Evolutionary conservation across 2,329 filamentous ascomycete genomes (phyloP), one percentile per base, ranked within the genome.

Genomic region (Phaeosphaeria sp.): DNA sequence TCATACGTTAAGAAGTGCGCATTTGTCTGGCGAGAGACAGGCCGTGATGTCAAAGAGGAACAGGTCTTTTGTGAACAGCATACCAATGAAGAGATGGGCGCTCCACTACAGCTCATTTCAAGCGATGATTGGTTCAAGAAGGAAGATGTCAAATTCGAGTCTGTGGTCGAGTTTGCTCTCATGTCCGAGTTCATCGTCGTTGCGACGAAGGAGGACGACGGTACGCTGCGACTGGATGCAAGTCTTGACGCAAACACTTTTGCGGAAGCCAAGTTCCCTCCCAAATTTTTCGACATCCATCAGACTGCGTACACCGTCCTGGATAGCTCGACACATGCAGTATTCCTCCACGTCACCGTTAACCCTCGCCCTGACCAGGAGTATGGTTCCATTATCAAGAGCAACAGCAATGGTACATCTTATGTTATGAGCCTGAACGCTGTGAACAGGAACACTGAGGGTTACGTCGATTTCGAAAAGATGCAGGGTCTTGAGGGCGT

Each of bases 141-240:
- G 61, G 84, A 88, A 66, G 80, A 81, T 15, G 81, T 87, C 21
- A 83, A 87, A 57, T 88, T 90, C 72, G 83, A 86, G 22, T 85
- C 93, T 58, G 90, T 97, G 43, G 87, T 90, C 66, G 89, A 90
- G 66, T 98, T 96, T 77, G 94, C 93, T 1, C 96, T 90, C 5
- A 98, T 97, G 94, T 89, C 90, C 41, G 95, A 99, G 74, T 99
- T 97, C 76, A 95, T 99, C 70, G 87, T 99, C 41, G 90, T 97
- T 50, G 93, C 93, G 1, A 89, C 89, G 6, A 85, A 84, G 59
- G 74, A 85, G 60, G 84, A 89, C 58, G 87, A 90, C 39, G 82
- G 86, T 54, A 90, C 86, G 1, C 81, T 97, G 58, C 88, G 88
- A 60, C 89, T 94, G 33, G 88, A 93, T 66, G 87, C 92, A 46